Base-by-base conservation (phyloP, 352 stramenopile genomes). In the Globisporangium mamillatum region DNA sequence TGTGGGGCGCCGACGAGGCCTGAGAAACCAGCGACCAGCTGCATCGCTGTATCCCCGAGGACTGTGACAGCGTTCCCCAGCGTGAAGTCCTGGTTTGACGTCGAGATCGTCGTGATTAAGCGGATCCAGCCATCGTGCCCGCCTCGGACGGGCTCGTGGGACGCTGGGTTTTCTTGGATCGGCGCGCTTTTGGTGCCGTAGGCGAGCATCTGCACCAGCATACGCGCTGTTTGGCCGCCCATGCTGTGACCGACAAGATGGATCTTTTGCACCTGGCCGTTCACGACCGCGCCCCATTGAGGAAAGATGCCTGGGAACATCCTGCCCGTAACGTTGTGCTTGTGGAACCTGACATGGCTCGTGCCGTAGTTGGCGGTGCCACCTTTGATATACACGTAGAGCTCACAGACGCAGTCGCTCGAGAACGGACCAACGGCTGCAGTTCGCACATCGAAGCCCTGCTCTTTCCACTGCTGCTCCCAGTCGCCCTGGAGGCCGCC, bases 241-340 rank as follows among this genome's bases (percentile, higher is more conserved):
- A 84, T 81, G 50, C 64, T 75, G 73, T 84, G 75, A 1, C 64
- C 68, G 27, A 82, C 22, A 8, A 84, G 50, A 60, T 84, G 75
- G 27, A 84, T 69, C 59, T 77, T 79, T 56, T 82, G 68, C 36
- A 80, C 67, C 14, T 75, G 24, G 56, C 75, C 75, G 48, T 81
- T 70, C 22, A 76, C 62, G 36, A 73, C 65, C 9, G 67, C 48
- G 48, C 75, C 75, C 78, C 78, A 81, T 34, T 79, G 57, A 4
- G 75, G 75, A 24, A 68, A 83, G n/a, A 85, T 38, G 25, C 75
- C 78, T 0, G 73, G 50, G 36, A 68, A 80, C 20, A 66, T 79
- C 0, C 70, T 63, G 8, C 75, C 72, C 14, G 63, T 76, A 29
- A 27, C 54, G 27, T 66, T 72, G 67, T 83, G 78, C 41, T 46